These are phyloP conservation scores for Thinopyrum obtusiflorum DNA, from an alignment of 202 grass and related monocot genomes.

Conservation along the genomic window DNA sequence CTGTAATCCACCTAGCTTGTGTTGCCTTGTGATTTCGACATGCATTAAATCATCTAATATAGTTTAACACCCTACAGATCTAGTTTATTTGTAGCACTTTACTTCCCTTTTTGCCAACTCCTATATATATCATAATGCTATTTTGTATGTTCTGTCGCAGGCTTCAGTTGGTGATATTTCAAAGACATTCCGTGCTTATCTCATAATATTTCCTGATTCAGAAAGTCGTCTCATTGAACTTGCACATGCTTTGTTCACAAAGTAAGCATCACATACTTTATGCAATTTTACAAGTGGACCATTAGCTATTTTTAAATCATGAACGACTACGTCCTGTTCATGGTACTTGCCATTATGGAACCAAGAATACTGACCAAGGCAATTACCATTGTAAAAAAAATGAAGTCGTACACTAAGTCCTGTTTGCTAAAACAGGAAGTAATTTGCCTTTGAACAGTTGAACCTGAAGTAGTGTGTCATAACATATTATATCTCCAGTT, in stretches of 20 bases:
- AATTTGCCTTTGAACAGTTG: neutral
- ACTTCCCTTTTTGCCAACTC: slow-evolving; percentile 17
- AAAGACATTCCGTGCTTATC: slow-evolving; percentile 89
- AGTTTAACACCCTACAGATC: slow-evolving; percentile 3
- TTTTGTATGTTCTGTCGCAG: slow-evolving; percentile 35
- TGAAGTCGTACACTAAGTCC: neutral
- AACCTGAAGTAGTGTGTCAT: neutral
- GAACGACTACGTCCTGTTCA: slow-evolving; percentile 8
- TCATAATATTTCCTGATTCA: slow-evolving; percentile 99
- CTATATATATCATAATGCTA: neutral
- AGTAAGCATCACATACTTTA: slow-evolving; percentile 63
- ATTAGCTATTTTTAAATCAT: slow-evolving; percentile 15
- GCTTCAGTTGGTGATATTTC: slow-evolving; percentile 86
- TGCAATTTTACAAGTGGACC: slow-evolving; percentile 11
- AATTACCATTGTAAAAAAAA: slow-evolving; percentile 11
- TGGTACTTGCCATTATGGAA: slow-evolving; percentile 4
- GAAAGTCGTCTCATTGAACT: slow-evolving; percentile 91
- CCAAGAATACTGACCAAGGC: neutral
- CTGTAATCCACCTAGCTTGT: slow-evolving; percentile 6
- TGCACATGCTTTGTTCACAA: slow-evolving; percentile 82
- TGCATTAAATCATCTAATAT: neutral
- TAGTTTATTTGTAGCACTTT: slow-evolving; percentile 3
- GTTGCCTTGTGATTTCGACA: neutral
- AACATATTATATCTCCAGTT: neutral
- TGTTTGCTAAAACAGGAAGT: neutral